Percentiles rank a stretch among this genome's conserved stretches.
Conservation (phyloP, 257 asterid species). For the Capsicum baccatum region DNA sequence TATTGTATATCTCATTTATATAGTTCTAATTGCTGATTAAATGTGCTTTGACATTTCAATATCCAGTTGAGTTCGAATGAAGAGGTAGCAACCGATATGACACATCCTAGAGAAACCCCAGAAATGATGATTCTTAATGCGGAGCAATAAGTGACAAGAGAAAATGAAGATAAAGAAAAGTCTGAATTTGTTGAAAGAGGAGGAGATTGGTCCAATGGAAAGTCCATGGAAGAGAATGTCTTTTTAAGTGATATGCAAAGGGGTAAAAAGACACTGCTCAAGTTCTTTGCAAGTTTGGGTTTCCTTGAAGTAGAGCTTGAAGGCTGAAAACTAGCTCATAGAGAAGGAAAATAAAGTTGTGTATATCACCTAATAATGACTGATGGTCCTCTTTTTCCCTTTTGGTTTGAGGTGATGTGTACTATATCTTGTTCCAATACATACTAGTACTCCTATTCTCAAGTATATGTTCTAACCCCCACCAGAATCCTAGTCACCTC, state of each 20-base stretch:
- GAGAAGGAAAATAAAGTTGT: neutral
- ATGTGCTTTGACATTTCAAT: neutral
- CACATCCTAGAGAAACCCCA: conserved; percentile 33
- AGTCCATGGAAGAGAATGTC: conserved; percentile 27
- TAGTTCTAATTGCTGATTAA: neutral
- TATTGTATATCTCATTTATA: neutral
- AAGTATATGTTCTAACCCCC: neutral
- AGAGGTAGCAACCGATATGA: conserved; percentile 30
- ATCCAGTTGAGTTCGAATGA: conserved; percentile 45
- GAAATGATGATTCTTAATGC: conserved; percentile 35
- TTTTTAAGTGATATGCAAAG: conserved; percentile 50
- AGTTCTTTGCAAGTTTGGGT: conserved; percentile 62
- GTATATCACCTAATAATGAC: neutral
- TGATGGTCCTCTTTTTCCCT: neutral
- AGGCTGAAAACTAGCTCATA: neutral
- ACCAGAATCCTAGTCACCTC: neutral
- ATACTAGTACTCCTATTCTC: neutral
- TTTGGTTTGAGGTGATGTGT: neutral
- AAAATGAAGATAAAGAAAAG: conserved; percentile 25
- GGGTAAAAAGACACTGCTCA: conserved; percentile 65
- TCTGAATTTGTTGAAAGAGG: conserved; percentile 29
- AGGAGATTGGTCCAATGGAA: conserved; percentile 18
- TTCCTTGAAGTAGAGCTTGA: conserved; percentile 31
- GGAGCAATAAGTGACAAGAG: conserved; percentile 32
- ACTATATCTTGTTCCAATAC: neutral